Evolutionary conservation across 2,329 filamentous ascomycete species (phyloP).

Genomic region (Exophiala calicioides): DNA sequence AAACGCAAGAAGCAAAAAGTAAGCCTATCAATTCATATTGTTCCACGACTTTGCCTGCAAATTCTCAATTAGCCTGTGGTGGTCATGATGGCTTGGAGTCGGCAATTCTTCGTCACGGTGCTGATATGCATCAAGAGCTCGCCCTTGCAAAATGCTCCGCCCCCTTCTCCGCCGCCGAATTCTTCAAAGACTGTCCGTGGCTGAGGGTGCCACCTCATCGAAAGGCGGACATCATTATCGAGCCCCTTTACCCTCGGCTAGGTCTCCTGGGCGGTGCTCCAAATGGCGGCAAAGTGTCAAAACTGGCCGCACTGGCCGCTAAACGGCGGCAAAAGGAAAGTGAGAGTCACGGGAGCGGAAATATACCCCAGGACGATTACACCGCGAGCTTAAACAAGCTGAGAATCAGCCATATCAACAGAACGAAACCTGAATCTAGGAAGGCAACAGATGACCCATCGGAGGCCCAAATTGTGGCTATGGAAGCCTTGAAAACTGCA

Average conservation of each 20-base stretch:
- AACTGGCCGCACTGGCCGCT: slow-evolving; percentile 85
- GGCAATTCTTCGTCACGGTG: slow-evolving; percentile 7
- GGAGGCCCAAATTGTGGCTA: too few species aligned
- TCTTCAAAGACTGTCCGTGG: slow-evolving; percentile 88
- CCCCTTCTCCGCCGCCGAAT: slow-evolving; percentile 54
- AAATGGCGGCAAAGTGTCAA: slow-evolving; percentile 74
- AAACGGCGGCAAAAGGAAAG: slow-evolving; percentile 74
- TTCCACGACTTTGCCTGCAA: slow-evolving; percentile 11
- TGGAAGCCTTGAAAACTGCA: not conserved
- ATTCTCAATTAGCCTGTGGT: slow-evolving; percentile 18
- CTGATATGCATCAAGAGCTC: slow-evolving; percentile 26
- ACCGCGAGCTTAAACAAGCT: slow-evolving; percentile 26
- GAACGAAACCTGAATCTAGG: not conserved
- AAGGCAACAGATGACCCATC: slow-evolving; percentile 1
- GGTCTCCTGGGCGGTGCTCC: slow-evolving; percentile 77
- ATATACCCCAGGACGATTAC: slow-evolving; percentile 22
- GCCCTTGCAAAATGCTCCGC: slow-evolving; percentile 21
- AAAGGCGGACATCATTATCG: slow-evolving; percentile 63
- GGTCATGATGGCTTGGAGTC: slow-evolving; percentile 24
- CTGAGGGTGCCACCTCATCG: slow-evolving; percentile 68
- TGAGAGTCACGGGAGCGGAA: slow-evolving; percentile 33
- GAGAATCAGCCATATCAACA: slow-evolving; percentile 31
- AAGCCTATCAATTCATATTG: slow-evolving; percentile 13
- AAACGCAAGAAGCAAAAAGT: slow-evolving; percentile 17
- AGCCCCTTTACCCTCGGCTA: slow-evolving; percentile 59